Evolutionary conservation across 2,329 filamentous ascomycete genomes (phyloP).

Genomic region (Ascosphaera apis): DNA sequence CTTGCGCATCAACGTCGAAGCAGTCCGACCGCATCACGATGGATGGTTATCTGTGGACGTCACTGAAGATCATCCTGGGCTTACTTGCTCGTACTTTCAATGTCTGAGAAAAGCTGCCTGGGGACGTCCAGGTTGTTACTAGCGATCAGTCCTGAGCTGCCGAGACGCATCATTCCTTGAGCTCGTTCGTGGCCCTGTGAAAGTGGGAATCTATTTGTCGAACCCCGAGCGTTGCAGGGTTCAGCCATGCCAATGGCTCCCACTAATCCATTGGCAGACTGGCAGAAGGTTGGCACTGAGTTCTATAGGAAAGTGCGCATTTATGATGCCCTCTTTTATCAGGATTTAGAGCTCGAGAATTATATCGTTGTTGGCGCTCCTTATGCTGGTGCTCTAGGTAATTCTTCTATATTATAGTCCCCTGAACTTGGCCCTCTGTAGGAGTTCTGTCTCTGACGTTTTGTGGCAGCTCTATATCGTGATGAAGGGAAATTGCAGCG

Average conservation of each 20-base stretch:
- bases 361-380: slow-evolving; percentile 80
- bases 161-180: too few relatives aligned
- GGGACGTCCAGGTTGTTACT: too few relatives aligned
- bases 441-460: slow-evolving; percentile 2
- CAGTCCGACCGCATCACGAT: too few relatives aligned
- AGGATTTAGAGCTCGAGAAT: slow-evolving; percentile 83
- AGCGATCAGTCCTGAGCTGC: too few relatives aligned
- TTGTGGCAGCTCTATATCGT: slow-evolving; percentile 52
- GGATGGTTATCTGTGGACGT: too few relatives aligned
- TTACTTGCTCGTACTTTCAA: too few relatives aligned
- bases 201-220: too few relatives aligned
- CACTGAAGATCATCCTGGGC: too few relatives aligned
- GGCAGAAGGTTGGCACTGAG: slow-evolving; percentile 78
- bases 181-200: too few relatives aligned
- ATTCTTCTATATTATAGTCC: slow-evolving; percentile 9
- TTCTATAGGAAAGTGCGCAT: slow-evolving; percentile 92
- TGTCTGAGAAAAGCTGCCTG: too few relatives aligned
- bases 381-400: slow-evolving; percentile 84
- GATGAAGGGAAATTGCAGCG: slow-evolving; percentile 68
- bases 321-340: slow-evolving; percentile 82
- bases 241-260: slow-evolving; percentile 16
- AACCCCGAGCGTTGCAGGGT: too few relatives aligned
- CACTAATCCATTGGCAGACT: slow-evolving; percentile 56
- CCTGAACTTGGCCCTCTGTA: background rate
- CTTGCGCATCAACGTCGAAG: too few relatives aligned